phyloP scores from a whole-genome alignment of 257 asterid genomes.

The Ligustrum vulgare region DNA sequence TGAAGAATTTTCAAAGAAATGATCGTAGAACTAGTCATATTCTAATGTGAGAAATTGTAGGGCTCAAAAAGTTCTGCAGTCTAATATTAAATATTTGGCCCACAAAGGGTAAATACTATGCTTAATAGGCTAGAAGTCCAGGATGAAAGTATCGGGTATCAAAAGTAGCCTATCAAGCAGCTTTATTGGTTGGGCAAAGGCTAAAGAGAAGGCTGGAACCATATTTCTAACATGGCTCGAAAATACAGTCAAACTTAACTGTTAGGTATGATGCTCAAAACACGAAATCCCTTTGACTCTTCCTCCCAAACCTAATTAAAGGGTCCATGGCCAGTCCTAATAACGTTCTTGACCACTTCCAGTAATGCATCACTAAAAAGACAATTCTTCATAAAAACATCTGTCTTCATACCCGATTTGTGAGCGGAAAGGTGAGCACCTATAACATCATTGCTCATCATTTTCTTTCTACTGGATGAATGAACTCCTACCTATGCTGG shows the following conservation, averaged over 20 bases:
- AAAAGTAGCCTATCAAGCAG: neutral
- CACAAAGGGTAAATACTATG: neutral
- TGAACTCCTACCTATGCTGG: neutral
- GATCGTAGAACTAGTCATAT: neutral
- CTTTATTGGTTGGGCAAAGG: neutral
- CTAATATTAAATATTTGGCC: neutral
- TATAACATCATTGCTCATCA: neutral
- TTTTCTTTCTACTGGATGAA: neutral
- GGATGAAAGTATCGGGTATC: neutral
- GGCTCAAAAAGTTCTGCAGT: neutral
- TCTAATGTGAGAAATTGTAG: neutral
- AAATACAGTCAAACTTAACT: neutral
- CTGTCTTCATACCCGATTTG: neutral
- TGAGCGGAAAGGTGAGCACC: neutral
- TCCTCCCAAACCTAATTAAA: neutral
- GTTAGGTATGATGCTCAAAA: neutral
- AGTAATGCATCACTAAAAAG: too few species aligned
- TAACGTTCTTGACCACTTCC: neutral
- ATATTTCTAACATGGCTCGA: neutral
- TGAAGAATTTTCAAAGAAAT: neutral
- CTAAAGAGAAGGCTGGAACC: neutral
- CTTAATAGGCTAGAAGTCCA: neutral
- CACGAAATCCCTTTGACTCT: neutral
- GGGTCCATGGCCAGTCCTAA: neutral
- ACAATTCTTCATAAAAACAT: too few species aligned